A percentile compares a stretch with the other conserved stretches of the same genome.
Evolutionary conservation across 1,284 basidiomycete species (phyloP).

Genomic region (Prillingera fragicola): DNA sequence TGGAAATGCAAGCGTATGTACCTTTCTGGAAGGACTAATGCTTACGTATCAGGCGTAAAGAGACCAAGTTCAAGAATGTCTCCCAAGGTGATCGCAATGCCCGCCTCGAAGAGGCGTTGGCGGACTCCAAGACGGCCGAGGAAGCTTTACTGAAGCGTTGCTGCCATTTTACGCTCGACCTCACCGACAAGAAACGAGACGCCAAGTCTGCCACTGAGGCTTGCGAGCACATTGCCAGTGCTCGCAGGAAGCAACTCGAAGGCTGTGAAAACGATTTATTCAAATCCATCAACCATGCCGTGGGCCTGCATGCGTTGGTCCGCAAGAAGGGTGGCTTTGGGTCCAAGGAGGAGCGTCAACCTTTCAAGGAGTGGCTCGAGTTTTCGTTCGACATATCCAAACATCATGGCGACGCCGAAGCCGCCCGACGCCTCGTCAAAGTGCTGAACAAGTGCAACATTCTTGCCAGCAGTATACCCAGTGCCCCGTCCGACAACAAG

Average conservation of each 20-base stretch:
- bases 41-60: conserved; percentile 57
- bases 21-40: background rate
- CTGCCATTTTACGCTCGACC: conserved; percentile 78
- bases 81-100: conserved; percentile 74
- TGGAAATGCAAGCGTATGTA: conserved; percentile 45
- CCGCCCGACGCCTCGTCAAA: conserved; percentile 28
- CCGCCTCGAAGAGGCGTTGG: conserved; percentile 75
- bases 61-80: conserved; percentile 58
- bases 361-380: conserved; percentile 37
- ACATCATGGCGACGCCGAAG: conserved; percentile 56
- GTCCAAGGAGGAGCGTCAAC: conserved; percentile 26
- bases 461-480: conserved; percentile 19
- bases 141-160: conserved; percentile 88
- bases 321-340: conserved; percentile 22
- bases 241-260: conserved; percentile 70
- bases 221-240: conserved; percentile 81
- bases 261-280: conserved; percentile 72
- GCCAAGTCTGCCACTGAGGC: conserved; percentile 66
- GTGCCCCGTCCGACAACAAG: conserved; percentile 42
- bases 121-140: conserved; percentile 83
- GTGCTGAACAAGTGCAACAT: conserved; percentile 50
- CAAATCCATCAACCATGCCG: conserved; percentile 60
- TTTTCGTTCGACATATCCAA: conserved; percentile 49
- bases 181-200: conserved; percentile 56
- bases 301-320: conserved; percentile 50